Base-by-base conservation (phyloP, 2,329 filamentous ascomycete species). In the Ascosphaera apis region DNA sequence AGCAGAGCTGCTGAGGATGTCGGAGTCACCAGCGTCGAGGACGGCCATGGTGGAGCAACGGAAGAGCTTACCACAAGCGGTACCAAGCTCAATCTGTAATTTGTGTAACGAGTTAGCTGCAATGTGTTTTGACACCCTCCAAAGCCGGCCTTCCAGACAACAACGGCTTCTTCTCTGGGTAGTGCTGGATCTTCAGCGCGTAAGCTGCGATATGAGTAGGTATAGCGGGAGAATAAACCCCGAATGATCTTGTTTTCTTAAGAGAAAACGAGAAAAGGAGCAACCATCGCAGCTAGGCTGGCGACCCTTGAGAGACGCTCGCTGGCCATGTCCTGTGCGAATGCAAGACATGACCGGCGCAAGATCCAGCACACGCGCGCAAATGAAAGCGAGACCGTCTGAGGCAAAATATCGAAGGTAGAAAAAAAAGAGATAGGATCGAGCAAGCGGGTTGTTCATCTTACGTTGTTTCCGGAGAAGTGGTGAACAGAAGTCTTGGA, bases 41-140 rank as follows among this genome's bases (percentile, higher is more conserved):
- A 95, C 78, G 52, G 84, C 76, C 79, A 98, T 91, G 63, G 84
- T 92, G 49, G 81, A 86, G 75, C 81, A 91, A 52, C 83, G 74
- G 78, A 91, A 98, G 58, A 98, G 78, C 71, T 95, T 95, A 70
- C 88, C 88, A 67, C 84, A 93, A 51, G 83, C 84, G 57, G 84
- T 95, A 56, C 88, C 88, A 48, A 98, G 72, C 69, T 95, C 88
- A 58, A 95, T 93, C 84, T 95, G 61, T 60, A 55, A 28, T 34
- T 18, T 16, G 19, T 25, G 5, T 25, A 11, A 25, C 6, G 21
- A 25, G 69, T 76, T 65, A 76, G 71, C 70, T 47, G 59, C 42
- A 43, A 42, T 43, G 40, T 17, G 23, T 34, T 46, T 41, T 39
- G 58, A 51, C 45, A 44, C 42, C 40, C 40, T 45, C 43, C 40